Conservation (phyloP, 2,329 filamentous ascomycete genomes). For the Calonectria leucothoes region DNA sequence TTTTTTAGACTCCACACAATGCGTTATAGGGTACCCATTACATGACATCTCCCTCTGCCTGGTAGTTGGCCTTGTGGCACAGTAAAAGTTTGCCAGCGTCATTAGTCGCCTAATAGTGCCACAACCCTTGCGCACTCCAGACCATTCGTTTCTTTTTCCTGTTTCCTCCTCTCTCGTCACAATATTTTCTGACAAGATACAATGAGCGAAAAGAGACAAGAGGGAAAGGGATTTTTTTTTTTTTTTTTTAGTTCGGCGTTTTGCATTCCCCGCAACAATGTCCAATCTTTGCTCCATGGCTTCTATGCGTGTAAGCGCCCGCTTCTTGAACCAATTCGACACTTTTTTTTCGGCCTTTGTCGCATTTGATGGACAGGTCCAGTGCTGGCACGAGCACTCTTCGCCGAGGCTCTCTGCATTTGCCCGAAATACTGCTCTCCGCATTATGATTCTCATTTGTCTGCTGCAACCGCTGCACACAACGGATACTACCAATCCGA, state of each 20-base stretch:
- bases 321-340: neutral
- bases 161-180: constrained; percentile 10
- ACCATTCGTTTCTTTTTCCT: constrained; percentile 22
- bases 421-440: neutral
- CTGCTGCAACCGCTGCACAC: constrained; percentile 2
- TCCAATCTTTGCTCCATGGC: constrained; percentile 1
- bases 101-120: constrained; percentile 14
- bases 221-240: neutral
- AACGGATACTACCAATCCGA: constrained; percentile 2
- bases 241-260: neutral
- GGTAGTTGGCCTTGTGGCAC: neutral
- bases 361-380: neutral
- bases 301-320: constrained; percentile 7
- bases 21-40: neutral
- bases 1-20: constrained; percentile 1
- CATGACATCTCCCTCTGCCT: neutral
- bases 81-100: constrained; percentile 7
- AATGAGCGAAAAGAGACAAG: neutral
- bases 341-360: neutral
- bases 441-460: constrained; percentile 10
- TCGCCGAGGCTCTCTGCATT: constrained; percentile 8
- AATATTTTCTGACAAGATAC: constrained; percentile 12
- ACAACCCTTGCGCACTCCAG: constrained; percentile 10
- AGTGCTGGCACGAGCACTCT: constrained; percentile 10
- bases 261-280: neutral